These are phyloP conservation scores for Fraxinus anomala DNA, from an alignment of 257 asterid species.

Conservation along the genomic window DNA sequence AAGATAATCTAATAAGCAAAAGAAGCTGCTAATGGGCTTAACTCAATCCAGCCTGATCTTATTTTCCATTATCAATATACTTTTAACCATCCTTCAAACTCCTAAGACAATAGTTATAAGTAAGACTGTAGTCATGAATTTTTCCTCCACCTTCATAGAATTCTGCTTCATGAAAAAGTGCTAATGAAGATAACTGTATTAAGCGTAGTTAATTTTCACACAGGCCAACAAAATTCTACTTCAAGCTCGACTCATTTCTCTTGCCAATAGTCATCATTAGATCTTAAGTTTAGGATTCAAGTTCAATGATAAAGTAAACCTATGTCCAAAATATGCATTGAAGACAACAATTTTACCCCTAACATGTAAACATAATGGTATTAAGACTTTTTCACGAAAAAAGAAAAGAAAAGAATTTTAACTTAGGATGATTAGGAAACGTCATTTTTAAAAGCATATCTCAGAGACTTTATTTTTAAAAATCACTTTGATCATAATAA, in stretches of 20 bases:
- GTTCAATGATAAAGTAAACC: neutral
- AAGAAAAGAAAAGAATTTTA: too few species aligned
- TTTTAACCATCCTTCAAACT: neutral
- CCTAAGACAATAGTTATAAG: neutral
- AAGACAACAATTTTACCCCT: neutral
- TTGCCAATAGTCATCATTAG: neutral
- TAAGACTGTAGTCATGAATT: neutral
- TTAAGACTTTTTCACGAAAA: too few species aligned
- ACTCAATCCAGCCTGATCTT: conserved; percentile 17
- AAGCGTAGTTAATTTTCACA: too few species aligned
- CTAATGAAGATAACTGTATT: too few species aligned
- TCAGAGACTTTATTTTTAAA: too few species aligned
- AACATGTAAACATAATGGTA: neutral
- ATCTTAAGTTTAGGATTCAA: neutral
- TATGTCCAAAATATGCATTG: neutral
- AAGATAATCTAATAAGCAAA: neutral
- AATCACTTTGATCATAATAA: too few species aligned
- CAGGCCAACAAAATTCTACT: too few species aligned
- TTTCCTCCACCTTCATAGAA: neutral
- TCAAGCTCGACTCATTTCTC: neutral
- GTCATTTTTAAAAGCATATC: too few species aligned
- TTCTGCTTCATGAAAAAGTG: neutral
- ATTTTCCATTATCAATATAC: neutral
- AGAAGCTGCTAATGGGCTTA: neutral
- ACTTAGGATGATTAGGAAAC: too few species aligned